Evolutionary conservation across 768 basidiomycete species (phyloP).

Genomic region (Auriculariales sp.): DNA sequence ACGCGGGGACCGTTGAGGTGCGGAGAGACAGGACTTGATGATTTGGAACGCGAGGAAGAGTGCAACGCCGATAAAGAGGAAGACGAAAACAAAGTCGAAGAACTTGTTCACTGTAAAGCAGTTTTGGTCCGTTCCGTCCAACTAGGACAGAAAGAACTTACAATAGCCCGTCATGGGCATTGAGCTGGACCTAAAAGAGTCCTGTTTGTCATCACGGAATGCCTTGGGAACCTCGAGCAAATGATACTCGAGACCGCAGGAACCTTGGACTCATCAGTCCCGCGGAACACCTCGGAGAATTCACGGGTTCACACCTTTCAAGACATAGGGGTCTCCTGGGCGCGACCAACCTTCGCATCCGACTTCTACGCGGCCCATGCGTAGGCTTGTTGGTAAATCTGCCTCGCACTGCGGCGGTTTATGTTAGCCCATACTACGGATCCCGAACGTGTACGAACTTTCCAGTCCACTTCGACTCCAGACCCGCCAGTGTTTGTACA

Average conservation of each 20-base stretch:
- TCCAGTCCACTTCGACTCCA: slow-evolving; percentile 82
- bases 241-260: slow-evolving; percentile 75
- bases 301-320: slow-evolving; percentile 77
- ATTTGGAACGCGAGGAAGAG: slow-evolving; percentile 41
- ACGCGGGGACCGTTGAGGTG: slow-evolving; percentile 14
- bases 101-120: slow-evolving; percentile 28
- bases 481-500: slow-evolving; percentile 68
- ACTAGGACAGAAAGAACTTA: slow-evolving; percentile 8
- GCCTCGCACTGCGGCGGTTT: slow-evolving; percentile 56
- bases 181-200: neutral
- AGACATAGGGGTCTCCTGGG: slow-evolving; percentile 69
- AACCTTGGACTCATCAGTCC: slow-evolving; percentile 32
- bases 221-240: slow-evolving; percentile 50
- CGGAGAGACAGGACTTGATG: slow-evolving; percentile 37
- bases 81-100: slow-evolving; percentile 33
- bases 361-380: slow-evolving; percentile 76
- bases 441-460: slow-evolving; percentile 29
- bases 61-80: slow-evolving; percentile 29
- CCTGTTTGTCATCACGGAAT: slow-evolving; percentile 9
- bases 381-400: slow-evolving; percentile 67
- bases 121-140: slow-evolving; percentile 4
- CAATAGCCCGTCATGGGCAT: slow-evolving; percentile 7
- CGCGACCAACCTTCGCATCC: slow-evolving; percentile 84
- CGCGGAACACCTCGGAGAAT: neutral
- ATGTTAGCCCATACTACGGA: neutral